Percentiles rank a stretch among this genome's conserved stretches.
Conservation (phyloP, 1,284 basidiomycete genomes). For the Naganishia sp. region DNA sequence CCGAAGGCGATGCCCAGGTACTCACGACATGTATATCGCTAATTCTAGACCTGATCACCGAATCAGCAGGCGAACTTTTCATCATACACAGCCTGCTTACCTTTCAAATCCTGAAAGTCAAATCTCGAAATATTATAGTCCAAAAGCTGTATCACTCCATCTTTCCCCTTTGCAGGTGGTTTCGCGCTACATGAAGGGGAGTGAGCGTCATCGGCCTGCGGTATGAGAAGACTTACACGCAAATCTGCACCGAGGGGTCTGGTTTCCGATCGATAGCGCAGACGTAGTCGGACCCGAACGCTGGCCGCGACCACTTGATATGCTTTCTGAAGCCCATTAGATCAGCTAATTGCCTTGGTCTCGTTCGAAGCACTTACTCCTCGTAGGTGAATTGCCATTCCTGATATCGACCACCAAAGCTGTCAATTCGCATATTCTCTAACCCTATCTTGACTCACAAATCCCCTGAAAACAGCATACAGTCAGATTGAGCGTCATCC, state of each 20-base stretch:
- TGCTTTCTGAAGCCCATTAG: constrained; percentile 41
- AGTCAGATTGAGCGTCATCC: constrained; percentile 16
- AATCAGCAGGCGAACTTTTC: neutral
- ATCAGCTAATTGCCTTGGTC: neutral
- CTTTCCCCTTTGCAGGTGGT: constrained; percentile 42
- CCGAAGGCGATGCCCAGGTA: neutral
- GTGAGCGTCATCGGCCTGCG: neutral
- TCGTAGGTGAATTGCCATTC: constrained; percentile 53
- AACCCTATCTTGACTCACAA: constrained; percentile 33
- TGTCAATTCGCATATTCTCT: neutral
- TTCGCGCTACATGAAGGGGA: constrained; percentile 37
- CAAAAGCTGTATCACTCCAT: constrained; percentile 46
- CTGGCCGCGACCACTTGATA: constrained; percentile 48
- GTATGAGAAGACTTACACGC: constrained; percentile 40
- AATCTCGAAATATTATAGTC: constrained; percentile 54
- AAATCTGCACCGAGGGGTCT: constrained; percentile 51
- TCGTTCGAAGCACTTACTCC: constrained; percentile 38
- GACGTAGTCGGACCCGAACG: constrained; percentile 46
- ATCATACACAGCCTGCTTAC: constrained; percentile 19
- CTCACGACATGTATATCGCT: constrained; percentile 34
- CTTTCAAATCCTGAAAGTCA: constrained; percentile 51
- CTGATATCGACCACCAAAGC: constrained; percentile 11
- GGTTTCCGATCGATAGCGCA: constrained; percentile 50
- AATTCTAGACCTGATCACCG: constrained; percentile 29
- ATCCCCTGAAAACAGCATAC: constrained; percentile 31